Conservation (phyloP, 148 eudicot species). For the Cornus controversa region DNA sequence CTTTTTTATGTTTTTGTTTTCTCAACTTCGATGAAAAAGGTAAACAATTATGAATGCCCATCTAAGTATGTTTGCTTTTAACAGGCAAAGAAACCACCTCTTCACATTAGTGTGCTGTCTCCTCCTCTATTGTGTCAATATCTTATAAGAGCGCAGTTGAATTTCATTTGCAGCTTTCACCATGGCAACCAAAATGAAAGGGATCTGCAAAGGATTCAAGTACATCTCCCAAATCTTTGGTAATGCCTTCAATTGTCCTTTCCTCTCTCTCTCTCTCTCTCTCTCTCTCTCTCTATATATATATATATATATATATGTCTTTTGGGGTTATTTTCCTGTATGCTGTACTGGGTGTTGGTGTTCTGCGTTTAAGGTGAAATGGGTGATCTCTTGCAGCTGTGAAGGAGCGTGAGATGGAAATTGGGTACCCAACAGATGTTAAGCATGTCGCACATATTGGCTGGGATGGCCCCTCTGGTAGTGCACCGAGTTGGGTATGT, state of each 20-base stretch:
- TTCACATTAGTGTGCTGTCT: slow-evolving; percentile 13
- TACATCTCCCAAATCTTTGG: slow-evolving; percentile 85
- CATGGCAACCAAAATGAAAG: slow-evolving; percentile 76
- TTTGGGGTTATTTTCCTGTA: not conserved
- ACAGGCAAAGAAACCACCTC: slow-evolving; percentile 25
- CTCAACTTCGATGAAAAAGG: not conserved
- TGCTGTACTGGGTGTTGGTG: slow-evolving; percentile 3
- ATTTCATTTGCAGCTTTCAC: slow-evolving; percentile 1
- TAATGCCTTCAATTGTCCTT: slow-evolving; percentile 30
- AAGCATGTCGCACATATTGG: slow-evolving; percentile 81
- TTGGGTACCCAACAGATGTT: slow-evolving; percentile 73
- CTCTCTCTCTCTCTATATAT: not conserved
- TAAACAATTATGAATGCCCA: slow-evolving; percentile 7
- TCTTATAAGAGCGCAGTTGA: not conserved
- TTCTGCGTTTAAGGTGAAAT: not conserved
- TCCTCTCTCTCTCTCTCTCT: slow-evolving; percentile 9
- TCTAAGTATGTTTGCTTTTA: slow-evolving; percentile 14
- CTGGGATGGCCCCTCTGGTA: slow-evolving; percentile 63
- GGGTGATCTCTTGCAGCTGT: slow-evolving; percentile 31
- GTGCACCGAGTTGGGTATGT: slow-evolving; percentile 67
- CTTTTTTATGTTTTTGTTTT: slow-evolving; percentile 7
- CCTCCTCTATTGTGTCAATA: not conserved
- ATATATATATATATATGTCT: not conserved
- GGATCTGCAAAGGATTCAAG: slow-evolving; percentile 86
- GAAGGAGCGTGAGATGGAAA: slow-evolving; percentile 67